A percentile compares a stretch with the other conserved stretches of the same genome.
phyloP scores from a whole-genome alignment of 1,284 basidiomycete species.

The Athelia sp. region DNA sequence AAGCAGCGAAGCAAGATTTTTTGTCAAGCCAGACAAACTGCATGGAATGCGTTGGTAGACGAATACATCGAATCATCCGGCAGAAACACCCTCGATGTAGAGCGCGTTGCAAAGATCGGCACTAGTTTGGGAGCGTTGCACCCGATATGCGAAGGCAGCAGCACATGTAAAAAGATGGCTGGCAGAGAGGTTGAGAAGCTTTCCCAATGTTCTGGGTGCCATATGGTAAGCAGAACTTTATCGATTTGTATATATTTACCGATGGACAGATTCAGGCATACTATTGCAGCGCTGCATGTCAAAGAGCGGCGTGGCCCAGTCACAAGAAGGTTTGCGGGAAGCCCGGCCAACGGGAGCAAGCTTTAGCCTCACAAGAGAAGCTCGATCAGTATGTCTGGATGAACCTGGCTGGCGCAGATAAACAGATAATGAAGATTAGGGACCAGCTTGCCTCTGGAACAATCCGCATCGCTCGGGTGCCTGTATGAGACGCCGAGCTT shows the following conservation, averaged over 20 bases:
- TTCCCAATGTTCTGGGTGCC: constrained; percentile 6
- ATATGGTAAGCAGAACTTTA: constrained; percentile 15
- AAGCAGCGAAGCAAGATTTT: constrained; percentile 5
- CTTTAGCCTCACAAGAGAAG: not conserved
- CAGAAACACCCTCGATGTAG: constrained; percentile 7
- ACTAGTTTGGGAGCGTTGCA: constrained; percentile 8
- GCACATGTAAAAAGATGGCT: constrained; percentile 6
- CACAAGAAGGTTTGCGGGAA: not conserved
- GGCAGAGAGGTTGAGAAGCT: constrained; percentile 4
- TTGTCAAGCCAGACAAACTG: constrained; percentile 3
- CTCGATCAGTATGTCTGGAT: not conserved
- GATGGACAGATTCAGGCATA: not conserved
- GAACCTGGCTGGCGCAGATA: not conserved
- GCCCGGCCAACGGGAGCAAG: constrained; percentile 1
- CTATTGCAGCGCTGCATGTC: not conserved
- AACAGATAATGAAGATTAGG: not conserved
- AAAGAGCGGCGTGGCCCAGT: not conserved
- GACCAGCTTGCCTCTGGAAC: too few relatives aligned
- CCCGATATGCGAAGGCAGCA: constrained; percentile 7
- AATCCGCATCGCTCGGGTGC: too few relatives aligned
- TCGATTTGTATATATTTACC: not conserved
- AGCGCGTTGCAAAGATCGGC: constrained; percentile 12
- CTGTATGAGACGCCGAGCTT: too few relatives aligned
- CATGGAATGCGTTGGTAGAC: constrained; percentile 11
- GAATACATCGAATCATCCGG: constrained; percentile 8